These are phyloP conservation scores for Melampsora larici-populina DNA, from an alignment of 1,284 basidiomycete genomes.

Conservation along the genomic window DNA sequence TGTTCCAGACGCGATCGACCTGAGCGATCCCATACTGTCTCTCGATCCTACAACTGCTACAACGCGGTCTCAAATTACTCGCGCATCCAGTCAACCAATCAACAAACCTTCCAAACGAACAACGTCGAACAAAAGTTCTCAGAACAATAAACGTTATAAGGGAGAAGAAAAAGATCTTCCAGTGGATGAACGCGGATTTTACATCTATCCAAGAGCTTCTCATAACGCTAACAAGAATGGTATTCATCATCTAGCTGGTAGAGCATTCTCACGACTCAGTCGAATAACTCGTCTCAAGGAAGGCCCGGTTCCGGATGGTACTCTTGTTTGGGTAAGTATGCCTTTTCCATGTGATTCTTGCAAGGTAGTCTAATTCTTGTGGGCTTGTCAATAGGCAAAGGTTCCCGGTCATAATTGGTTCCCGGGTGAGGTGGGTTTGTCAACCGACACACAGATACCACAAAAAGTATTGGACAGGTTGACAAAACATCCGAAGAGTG, in stretches of 20 bases:
- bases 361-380: not conserved
- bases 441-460: conserved; percentile 24
- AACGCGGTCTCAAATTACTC: not conserved
- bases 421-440: conserved; percentile 42
- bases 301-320: conserved; percentile 35
- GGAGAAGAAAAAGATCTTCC: conserved; percentile 30
- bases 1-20: not conserved
- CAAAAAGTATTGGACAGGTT: conserved; percentile 24
- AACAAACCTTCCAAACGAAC: conserved; percentile 14
- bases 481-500: conserved; percentile 8
- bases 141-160: not conserved
- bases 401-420: conserved; percentile 42
- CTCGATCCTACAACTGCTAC: not conserved
- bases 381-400: conserved; percentile 19
- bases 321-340: conserved; percentile 41
- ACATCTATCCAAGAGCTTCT: conserved; percentile 37
- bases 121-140: conserved; percentile 14
- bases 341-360: not conserved
- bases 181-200: conserved; percentile 23
- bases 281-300: conserved; percentile 32
- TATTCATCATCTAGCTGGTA: conserved; percentile 33
- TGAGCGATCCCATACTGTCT: not conserved
- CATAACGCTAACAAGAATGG: conserved; percentile 12
- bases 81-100: not conserved
- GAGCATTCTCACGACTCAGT: conserved; percentile 39